A percentile compares a stretch with the other conserved stretches of the same genome.
Evolutionary conservation across 495 filamentous ascomycete genomes (phyloP).

Genomic region (Xylona heveae): DNA sequence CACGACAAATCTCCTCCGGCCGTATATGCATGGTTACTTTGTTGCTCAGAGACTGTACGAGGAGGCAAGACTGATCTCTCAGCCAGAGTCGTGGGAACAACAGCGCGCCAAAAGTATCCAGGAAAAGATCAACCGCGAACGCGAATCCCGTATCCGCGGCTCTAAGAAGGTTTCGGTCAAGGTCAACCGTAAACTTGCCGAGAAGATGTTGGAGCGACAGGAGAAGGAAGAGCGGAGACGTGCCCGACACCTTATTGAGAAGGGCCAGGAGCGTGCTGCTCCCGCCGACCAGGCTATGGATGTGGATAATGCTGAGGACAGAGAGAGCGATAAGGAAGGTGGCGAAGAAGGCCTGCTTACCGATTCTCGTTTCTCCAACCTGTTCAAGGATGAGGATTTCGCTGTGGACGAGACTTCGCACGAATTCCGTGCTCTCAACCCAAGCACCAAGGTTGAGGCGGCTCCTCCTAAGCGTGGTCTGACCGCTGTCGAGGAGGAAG

Average conservation of each 20-base stretch:
- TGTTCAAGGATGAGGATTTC: constrained; percentile 90
- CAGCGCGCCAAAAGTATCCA: constrained; percentile 69
- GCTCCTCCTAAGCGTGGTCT: constrained; percentile 29
- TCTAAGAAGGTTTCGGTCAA: constrained; percentile 38
- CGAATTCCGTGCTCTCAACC: constrained; percentile 76
- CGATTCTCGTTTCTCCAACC: constrained; percentile 64
- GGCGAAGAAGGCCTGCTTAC: constrained; percentile 38
- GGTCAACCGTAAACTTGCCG: constrained; percentile 66
- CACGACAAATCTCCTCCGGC: constrained; percentile 63
- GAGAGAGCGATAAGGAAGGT: constrained; percentile 15
- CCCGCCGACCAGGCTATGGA: constrained; percentile 15
- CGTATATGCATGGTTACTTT: constrained; percentile 99
- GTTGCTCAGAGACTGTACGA: constrained; percentile 83
- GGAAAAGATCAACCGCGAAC: constrained; percentile 85
- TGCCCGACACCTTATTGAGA: constrained; percentile 32
- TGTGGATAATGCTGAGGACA: constrained; percentile 4
- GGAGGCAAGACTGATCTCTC: constrained; percentile 74
- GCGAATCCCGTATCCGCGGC: constrained; percentile 76
- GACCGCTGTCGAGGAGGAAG: constrained; percentile 43
- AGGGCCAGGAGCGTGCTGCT: constrained; percentile 14
- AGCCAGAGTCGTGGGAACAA: constrained; percentile 82
- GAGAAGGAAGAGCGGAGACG: constrained; percentile 56
- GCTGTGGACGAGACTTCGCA: constrained; percentile 72
- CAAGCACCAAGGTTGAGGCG: constrained; percentile 35
- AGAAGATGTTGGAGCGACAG: constrained; percentile 59